These are phyloP conservation scores for Pelargonium myrrhifolium DNA, from an alignment of 441 rosid genomes.

Conservation along the genomic window DNA sequence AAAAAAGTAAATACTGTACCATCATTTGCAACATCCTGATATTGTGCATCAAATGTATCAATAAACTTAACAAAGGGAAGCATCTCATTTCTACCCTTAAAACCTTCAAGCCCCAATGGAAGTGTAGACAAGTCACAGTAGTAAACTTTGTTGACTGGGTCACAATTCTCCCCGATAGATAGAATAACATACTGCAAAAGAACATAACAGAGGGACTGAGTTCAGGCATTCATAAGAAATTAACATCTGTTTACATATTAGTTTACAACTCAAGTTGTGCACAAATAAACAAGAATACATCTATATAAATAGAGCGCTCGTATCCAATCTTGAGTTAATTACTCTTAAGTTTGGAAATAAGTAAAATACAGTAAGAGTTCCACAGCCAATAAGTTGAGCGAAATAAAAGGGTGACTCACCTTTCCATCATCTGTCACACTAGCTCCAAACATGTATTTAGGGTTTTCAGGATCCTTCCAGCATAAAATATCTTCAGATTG, in stretches of 20 bases:
- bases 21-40: slow-evolving; percentile 65
- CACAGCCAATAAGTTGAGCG: background rate
- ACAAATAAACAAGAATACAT: background rate
- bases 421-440: slow-evolving; percentile 72
- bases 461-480: slow-evolving; percentile 83
- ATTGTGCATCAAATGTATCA: slow-evolving; percentile 62
- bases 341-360: too few species aligned
- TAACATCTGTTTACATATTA: background rate
- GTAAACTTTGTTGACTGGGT: slow-evolving; percentile 81
- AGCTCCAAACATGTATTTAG: slow-evolving; percentile 49
- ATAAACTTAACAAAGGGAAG: slow-evolving; percentile 76
- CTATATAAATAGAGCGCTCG: background rate
- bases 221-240: background rate
- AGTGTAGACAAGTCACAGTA: slow-evolving; percentile 71
- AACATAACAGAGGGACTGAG: slow-evolving; percentile 13
- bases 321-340: background rate
- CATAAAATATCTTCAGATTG: slow-evolving; percentile 85
- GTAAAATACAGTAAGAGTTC: background rate
- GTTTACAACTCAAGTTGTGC: background rate
- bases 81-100: slow-evolving; percentile 39
- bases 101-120: slow-evolving; percentile 62
- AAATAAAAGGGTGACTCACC: slow-evolving; percentile 30
- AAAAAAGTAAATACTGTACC: slow-evolving; percentile 65
- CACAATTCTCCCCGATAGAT: slow-evolving; percentile 52
- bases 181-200: slow-evolving; percentile 68